Base-by-base conservation (phyloP, 1,284 basidiomycete genomes). In the Malassezia globosa region DNA sequence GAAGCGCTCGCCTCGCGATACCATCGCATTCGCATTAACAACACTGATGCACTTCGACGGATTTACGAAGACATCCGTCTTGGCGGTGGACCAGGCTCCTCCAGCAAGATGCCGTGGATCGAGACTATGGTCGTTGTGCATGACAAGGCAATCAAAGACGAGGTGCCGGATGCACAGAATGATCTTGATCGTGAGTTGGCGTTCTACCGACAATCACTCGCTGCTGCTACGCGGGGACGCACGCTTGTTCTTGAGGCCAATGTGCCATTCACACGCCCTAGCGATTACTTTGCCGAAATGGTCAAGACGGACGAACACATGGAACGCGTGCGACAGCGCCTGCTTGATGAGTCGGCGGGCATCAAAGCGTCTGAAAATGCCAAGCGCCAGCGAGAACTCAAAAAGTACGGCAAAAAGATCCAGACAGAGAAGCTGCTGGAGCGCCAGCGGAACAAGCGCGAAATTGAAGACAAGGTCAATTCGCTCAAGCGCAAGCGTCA, bases 261-360 rank as follows among this genome's bases (percentile, higher is more conserved):
- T 36, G 78, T 92, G 57, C 82, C 87, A 1, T 97, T 95, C 74
- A 83, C 84, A 8, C 83, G 94, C n/a, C 92, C 92, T 0, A 64
- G 79, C 0, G 94, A 97, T 75, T 97, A 89, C 73, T 97, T 95
- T 65, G 92, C 92, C 18, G 92, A 97, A 75, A 97, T 97, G 92
- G 84, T 96, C 64, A 97, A 97, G 75, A 84, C 83, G 22, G 94
- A 97, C 67, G 78, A 86, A 19, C 94, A 97, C 75, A 97, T 97
- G 94, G 89, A 95, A 72, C 81, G 87, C 40, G 87, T 97, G 61
- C 83, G 94, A 42, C 84, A 89, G 63, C 81, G 84, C 26, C 75
- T 96, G 26, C 79, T 97, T 22, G 86, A 96, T 72, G 92, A 97
- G 72, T 76, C 78, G 23, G 85, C 88, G 3, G 78, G 80, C 2